A percentile compares a stretch with the other conserved stretches of the same genome.
Conservation (phyloP, 257 asterid species). For the Leptodermis oblonga region DNA sequence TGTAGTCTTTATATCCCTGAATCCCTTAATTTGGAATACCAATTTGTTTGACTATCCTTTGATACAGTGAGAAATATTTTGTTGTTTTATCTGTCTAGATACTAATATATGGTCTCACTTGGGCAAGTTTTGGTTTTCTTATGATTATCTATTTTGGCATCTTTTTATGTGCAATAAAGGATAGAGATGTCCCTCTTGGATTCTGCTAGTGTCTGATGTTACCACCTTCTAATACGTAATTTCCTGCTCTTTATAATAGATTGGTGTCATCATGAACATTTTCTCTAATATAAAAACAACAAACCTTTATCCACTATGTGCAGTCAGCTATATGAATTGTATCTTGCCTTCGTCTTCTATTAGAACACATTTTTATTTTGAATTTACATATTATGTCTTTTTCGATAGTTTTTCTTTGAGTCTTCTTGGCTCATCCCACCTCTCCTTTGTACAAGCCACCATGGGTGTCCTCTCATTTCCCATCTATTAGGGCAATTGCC, state of each 20-base stretch:
- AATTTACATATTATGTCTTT: too few relatives aligned
- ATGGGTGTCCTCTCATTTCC: neutral
- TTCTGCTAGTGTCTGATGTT: slow-evolving; percentile 1
- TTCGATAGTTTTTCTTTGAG: too few relatives aligned
- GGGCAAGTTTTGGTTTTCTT: neutral
- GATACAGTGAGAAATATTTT: neutral
- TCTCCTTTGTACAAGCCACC: neutral
- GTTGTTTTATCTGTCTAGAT: neutral
- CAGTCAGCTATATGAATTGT: too few relatives aligned
- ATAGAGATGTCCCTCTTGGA: neutral
- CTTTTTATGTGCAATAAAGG: neutral
- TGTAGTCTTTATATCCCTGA: neutral
- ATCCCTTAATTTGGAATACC: neutral
- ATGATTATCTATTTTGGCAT: neutral
- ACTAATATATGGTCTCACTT: neutral
- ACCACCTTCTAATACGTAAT: neutral
- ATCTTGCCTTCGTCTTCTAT: too few relatives aligned
- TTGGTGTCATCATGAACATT: too few relatives aligned
- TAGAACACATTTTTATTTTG: too few relatives aligned
- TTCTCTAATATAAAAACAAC: neutral
- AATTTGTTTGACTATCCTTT: neutral
- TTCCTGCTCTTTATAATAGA: neutral
- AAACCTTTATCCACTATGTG: too few relatives aligned
- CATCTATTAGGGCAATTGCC: neutral
- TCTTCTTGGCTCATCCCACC: too few relatives aligned